Percentiles rank a stretch among this genome's conserved stretches.
These are phyloP conservation scores for Eucalyptus caleyi DNA, from an alignment of 345 rosid species.

Conservation along the genomic window DNA sequence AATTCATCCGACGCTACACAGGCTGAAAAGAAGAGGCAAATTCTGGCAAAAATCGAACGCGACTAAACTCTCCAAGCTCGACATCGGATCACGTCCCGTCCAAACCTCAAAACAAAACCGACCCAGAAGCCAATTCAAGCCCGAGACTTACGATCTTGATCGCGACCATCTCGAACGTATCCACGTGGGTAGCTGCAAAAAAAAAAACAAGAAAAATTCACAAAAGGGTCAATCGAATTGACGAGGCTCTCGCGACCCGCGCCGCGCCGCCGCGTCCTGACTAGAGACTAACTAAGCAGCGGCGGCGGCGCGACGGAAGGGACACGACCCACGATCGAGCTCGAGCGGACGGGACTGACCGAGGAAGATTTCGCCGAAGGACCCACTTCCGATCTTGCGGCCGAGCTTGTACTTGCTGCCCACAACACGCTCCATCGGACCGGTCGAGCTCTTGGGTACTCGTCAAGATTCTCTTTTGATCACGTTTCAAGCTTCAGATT, in stretches of 20 bases:
- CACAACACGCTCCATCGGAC: constrained; percentile 37
- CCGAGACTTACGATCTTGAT: constrained; percentile 49
- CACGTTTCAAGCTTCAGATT: neutral
- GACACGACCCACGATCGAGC: neutral
- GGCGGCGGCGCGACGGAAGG: neutral
- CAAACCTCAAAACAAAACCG: neutral
- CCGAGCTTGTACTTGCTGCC: constrained; percentile 52
- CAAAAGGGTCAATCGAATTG: neutral
- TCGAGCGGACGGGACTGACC: constrained; percentile 10
- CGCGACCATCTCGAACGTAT: constrained; percentile 53
- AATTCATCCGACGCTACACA: neutral
- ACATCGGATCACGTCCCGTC: neutral
- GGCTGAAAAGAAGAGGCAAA: neutral
- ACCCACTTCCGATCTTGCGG: constrained; percentile 68
- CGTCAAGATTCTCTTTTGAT: neutral
- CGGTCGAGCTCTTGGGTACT: neutral
- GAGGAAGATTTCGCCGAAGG: constrained; percentile 63
- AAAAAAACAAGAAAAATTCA: neutral
- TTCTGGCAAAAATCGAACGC: neutral
- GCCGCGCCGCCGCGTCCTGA: neutral
- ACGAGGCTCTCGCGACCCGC: neutral
- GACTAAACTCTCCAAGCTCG: neutral
- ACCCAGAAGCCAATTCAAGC: neutral
- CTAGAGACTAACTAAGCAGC: neutral
- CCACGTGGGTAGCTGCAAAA: constrained; percentile 45